Conservation (phyloP, 2,329 filamentous ascomycete species). For the Paecilomyces dactylethromorphus region DNA sequence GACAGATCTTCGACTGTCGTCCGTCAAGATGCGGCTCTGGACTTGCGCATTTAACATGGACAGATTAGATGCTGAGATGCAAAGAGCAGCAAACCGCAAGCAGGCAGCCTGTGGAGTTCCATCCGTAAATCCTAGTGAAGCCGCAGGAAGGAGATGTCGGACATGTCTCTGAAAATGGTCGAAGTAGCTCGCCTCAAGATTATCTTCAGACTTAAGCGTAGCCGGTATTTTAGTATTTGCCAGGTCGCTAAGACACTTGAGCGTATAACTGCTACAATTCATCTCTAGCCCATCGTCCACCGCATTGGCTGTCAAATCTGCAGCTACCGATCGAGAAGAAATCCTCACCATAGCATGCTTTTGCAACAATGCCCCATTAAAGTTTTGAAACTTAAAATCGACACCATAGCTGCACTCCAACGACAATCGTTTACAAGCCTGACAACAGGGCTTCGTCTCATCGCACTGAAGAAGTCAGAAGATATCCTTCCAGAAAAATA, state of each 20-base stretch:
- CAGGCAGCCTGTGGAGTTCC: neutral
- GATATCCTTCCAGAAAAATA: neutral
- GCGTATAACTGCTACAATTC: neutral
- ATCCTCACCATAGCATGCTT: neutral
- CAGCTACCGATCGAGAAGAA: neutral
- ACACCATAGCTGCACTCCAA: constrained; percentile 10
- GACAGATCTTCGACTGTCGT: neutral
- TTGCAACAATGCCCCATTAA: neutral
- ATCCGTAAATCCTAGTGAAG: neutral
- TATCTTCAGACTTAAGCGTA: neutral
- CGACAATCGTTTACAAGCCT: constrained; percentile 6
- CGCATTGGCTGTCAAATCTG: neutral
- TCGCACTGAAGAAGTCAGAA: constrained; percentile 7
- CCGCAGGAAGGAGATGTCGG: constrained; percentile 5
- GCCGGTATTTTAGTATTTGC: neutral
- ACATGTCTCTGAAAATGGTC: constrained; percentile 6
- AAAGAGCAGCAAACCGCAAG: neutral
- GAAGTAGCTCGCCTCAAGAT: constrained; percentile 1
- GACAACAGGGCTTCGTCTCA: constrained; percentile 8
- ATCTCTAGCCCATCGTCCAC: neutral
- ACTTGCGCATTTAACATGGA: neutral
- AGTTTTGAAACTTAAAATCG: constrained; percentile 6
- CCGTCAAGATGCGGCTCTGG: neutral
- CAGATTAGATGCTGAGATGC: neutral
- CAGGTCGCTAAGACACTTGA: neutral